Evolutionary conservation across 768 basidiomycete genomes (phyloP), one percentile per base, ranked within the genome.

Genomic region (Lentinus tigrinus): DNA sequence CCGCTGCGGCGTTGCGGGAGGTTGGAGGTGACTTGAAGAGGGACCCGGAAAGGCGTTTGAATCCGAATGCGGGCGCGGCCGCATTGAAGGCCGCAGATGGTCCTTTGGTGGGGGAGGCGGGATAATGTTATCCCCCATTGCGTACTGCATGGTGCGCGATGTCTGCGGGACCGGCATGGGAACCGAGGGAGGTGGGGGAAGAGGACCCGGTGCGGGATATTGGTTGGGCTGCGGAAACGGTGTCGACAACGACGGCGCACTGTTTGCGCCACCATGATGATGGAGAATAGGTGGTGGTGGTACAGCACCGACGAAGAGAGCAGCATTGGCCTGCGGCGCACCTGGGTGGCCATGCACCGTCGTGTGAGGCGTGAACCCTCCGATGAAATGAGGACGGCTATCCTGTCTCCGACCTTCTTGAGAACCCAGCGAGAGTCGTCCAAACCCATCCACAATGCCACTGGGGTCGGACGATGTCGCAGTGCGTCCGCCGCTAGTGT

Each of bases 311-410:
- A 19, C 21, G 13, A 13, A 19, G 43, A 49, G 47, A 5, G 28
- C 7, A 31, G 7, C 31, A 11, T 31, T 31, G 31, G 31, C 31
- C 11, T 31, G 31, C 31, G 31, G 31, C 31, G 31, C 31, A 31
- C 31, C 31, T 31, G 31, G 31, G 11, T 11, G 23, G 13, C 49
- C 31, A 3, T 43, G 47, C 6, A 14, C 19, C 17, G 38, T 37
- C 17, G 39, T 23, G 10, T 31, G 40, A 23, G 40, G 58, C 9
- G 38, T 13, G 64, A 85, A 86, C 28, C 84, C 83, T 17, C 82
- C 83, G 31, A 84, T 67, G 17, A 19, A 5, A 3, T 38, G 19
- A 24, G 31, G 55, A 13, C 44, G 26, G 34, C 5, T 50, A 36
- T 40, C 52, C 36, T 47, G 39, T 50, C 23, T 56, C 47, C 54